Base-by-base conservation (phyloP, 768 basidiomycete species). In the Podaxis sp. region DNA sequence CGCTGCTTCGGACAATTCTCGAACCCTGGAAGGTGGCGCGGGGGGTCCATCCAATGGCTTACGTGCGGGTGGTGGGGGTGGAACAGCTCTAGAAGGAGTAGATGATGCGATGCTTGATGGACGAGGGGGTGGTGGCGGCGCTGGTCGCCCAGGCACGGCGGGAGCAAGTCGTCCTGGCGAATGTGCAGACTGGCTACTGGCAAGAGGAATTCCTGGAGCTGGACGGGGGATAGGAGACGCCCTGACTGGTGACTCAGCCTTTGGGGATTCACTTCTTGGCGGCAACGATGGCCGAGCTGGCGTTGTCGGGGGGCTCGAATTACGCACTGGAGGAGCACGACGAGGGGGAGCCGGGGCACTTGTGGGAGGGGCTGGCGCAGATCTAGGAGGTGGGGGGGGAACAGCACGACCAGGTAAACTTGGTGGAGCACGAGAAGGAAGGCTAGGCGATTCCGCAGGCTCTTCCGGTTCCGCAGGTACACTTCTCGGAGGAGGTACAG, bases 1-100 rank as follows among this genome's bases (percentile, higher is more conserved):
- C n/a, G 2, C 56, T 37, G 17, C 33, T 55, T 66, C 67, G 17
- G 64, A 66, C 15, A 70, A 56, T 22, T 58, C 67, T 52, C 66
- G 56, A 36, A 67, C 66, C 13, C 70, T 66, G 36, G 58, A 41
- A 28, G 70, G 67, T 7, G 69, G 64, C 24, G 69, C 52, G 50
- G 64, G 69, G 8, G 70, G 66, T 10, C 67, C 69, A 60, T 65
- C 64, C 5, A 28, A 36, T n/a, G 67, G 69, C 50, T 67, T 50
- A 36, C 57, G 63, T 54, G 22, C 72, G 36, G 73, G 71, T 10
- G 82, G 78, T 10, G 80, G 81, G n/a, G 75, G 77, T 0, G 82
- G 81, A 0, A 77, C 80, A 8, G 74, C 71, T 56, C 77, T 71
- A 50, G 70, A 60, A 2, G 70, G 61, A 2, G 74, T 68, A 40